Conservation (phyloP, 768 basidiomycete genomes). For the Boletus rubescentipes region DNA sequence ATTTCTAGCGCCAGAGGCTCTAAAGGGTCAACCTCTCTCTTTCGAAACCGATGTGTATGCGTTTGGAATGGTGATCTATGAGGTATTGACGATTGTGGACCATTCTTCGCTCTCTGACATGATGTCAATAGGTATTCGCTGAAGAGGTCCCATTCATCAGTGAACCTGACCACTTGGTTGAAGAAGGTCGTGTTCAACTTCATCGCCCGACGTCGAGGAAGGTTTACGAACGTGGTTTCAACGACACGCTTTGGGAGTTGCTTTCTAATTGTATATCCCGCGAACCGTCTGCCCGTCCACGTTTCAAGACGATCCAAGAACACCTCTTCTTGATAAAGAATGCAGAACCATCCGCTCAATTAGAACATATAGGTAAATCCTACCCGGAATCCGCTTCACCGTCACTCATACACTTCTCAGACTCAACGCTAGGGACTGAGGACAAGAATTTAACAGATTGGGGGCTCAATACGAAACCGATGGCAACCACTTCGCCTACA, state of each 20-base stretch:
- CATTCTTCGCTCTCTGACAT: background rate
- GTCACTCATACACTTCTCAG: background rate
- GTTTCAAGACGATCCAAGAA: conserved; percentile 1
- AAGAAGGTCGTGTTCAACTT: background rate
- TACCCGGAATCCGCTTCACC: background rate
- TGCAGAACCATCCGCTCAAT: background rate
- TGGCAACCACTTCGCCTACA: background rate
- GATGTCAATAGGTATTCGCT: conserved; percentile 6
- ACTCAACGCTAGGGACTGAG: background rate
- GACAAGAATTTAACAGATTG: background rate
- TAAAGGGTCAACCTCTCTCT: conserved; percentile 11
- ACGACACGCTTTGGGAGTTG: conserved; percentile 3
- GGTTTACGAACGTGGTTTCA: conserved; percentile 1
- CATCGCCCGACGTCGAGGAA: background rate
- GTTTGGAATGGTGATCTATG: conserved; percentile 32
- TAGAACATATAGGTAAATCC: background rate
- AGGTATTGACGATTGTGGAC: conserved; percentile 13
- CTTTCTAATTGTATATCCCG: conserved; percentile 3
- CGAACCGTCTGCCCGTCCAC: background rate
- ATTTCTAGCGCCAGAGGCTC: conserved; percentile 34
- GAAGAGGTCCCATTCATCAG: conserved; percentile 7
- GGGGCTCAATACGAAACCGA: background rate
- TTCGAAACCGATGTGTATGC: conserved; percentile 30
- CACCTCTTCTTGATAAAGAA: background rate
- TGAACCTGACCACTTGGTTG: background rate